phyloP scores from a whole-genome alignment of 2,329 filamentous ascomycete species.

The Hypoxylon sp. region DNA sequence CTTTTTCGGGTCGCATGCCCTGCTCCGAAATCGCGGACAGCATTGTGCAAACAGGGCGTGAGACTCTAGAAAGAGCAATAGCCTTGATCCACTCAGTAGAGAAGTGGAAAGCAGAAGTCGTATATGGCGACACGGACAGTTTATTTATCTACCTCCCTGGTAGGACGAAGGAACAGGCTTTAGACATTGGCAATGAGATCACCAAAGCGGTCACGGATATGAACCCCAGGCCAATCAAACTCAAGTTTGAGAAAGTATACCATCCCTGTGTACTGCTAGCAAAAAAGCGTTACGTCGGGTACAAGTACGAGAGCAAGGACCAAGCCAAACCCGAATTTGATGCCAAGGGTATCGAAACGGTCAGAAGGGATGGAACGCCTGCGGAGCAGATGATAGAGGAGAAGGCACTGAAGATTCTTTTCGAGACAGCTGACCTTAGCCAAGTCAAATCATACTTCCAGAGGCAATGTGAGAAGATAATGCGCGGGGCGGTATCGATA shows the following conservation, averaged over 20 bases:
- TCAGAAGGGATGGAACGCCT: constrained; percentile 91
- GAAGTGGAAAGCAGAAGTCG: constrained; percentile 92
- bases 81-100: constrained; percentile 88
- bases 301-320: constrained; percentile 85
- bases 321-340: constrained; percentile 90
- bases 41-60: constrained; percentile 94
- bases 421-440: constrained; percentile 87
- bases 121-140: constrained; percentile 97
- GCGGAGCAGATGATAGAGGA: constrained; percentile 98
- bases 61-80: constrained; percentile 93
- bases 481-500: constrained; percentile 85
- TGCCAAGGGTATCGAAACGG: constrained; percentile 97
- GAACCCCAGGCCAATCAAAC: constrained; percentile 90
- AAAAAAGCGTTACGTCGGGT: constrained; percentile 98
- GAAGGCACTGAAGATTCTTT: constrained; percentile 85
- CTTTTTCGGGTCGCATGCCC: constrained; percentile 96
- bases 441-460: constrained; percentile 92
- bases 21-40: constrained; percentile 98
- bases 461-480: constrained; percentile 88
- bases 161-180: constrained; percentile 85
- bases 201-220: constrained; percentile 84
- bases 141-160: constrained; percentile 91
- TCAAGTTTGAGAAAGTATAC: constrained; percentile 99
- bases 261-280: constrained; percentile 92
- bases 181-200: constrained; percentile 92